Conservation (phyloP, 371 early-diverging fungal species). For the Mortierella sp. region DNA sequence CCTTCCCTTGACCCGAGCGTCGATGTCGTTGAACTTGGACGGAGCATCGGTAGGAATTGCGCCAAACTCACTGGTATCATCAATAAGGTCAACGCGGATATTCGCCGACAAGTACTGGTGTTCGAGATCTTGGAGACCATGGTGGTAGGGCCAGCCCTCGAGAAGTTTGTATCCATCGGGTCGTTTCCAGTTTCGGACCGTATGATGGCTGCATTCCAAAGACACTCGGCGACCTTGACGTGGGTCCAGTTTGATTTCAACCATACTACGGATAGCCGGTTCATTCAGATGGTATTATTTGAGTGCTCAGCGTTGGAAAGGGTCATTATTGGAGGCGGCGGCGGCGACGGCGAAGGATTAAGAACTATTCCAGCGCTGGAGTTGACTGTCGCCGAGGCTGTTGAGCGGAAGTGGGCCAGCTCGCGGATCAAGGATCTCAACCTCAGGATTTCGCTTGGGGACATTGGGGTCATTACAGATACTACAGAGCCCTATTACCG, state of each 20-base stretch:
- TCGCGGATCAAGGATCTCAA: neutral
- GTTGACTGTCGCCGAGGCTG: neutral
- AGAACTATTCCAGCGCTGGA: neutral
- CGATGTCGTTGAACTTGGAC: neutral
- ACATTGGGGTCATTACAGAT: neutral
- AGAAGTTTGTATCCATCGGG: neutral
- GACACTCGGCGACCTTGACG: neutral
- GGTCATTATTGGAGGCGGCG: neutral
- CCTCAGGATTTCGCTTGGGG: neutral
- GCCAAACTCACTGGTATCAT: neutral
- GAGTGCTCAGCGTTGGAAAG: neutral
- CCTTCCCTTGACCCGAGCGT: neutral
- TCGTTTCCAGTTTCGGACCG: neutral
- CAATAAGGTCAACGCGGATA: neutral
- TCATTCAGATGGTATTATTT: neutral
- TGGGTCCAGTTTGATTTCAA: slow-evolving; percentile 1
- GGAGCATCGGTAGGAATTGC: neutral
- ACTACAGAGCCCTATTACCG: neutral
- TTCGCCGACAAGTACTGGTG: neutral
- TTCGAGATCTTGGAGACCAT: neutral
- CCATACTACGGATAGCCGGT: neutral
- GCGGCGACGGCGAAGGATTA: too few species aligned
- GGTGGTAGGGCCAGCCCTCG: neutral
- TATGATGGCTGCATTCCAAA: neutral
- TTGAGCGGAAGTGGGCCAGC: neutral